Base-by-base conservation (phyloP, 2,329 filamentous ascomycete genomes). In the Penicillium verrucosum region DNA sequence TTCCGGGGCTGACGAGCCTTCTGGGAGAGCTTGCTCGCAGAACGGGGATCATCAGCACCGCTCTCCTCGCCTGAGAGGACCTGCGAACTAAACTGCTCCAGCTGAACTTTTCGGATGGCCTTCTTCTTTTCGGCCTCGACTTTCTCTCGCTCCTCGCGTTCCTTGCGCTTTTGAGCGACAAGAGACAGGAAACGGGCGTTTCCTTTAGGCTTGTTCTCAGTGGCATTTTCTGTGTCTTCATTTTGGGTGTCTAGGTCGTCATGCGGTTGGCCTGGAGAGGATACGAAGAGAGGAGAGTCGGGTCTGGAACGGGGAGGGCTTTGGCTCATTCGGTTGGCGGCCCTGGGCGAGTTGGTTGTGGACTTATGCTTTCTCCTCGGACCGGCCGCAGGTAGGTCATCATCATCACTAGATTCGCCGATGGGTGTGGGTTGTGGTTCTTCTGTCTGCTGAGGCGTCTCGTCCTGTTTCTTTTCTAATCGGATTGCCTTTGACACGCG, bases 141-240 rank as follows among this genome's bases (percentile, higher is more conserved):
- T 21, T 82, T 84, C 65, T 94, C 88, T 50, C 81, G 85, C 4
- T 84, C 87, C 36, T 86, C 76, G 8, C 88, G 82, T 68, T 94
- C 88, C 60, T 86, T 82, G 48, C 86, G 84, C 68, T 93, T 94
- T 65, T 85, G 83, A 44, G 85, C 85, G 11, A 94, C 82, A 0
- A 95, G 82, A 8, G 87, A 88, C 59, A 85, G 79, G 66, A 96
- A 87, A 5, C 87, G 84, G 40, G 83, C 78, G 47, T 85, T 82
- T 58, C 81, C 55, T 43, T 68, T 66, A 1, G 58, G 52, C 11
- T 54, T 77, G 52, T 73, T 51, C 14, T 58, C 62, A 3, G 60
- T 48, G 0, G 60, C 47, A 21, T 68, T 62, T 11, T 70, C 60
- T n/a, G 65, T 67, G 42, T 70, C 62, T 4, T 67, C 65, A 2